Percentiles rank a stretch among this genome's conserved stretches.
phyloP scores from a whole-genome alignment of 768 basidiomycete species.

The Pilatotrama ljubarskyi region DNA sequence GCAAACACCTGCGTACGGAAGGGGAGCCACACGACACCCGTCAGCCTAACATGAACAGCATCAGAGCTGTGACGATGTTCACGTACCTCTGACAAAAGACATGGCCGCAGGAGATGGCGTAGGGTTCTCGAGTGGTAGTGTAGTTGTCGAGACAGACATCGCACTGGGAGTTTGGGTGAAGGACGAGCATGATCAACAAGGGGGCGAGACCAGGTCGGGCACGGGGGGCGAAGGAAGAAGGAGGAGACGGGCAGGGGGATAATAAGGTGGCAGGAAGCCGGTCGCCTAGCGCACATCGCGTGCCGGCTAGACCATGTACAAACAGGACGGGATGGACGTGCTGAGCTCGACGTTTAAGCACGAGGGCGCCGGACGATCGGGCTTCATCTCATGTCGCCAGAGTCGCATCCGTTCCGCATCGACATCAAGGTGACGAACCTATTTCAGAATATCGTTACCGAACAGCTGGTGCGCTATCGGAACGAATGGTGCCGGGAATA shows the following conservation, averaged over 20 bases:
- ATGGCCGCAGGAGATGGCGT: slow-evolving; percentile 71
- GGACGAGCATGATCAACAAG: slow-evolving; percentile 59
- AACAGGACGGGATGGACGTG: slow-evolving; percentile 24
- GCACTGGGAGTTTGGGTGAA: slow-evolving; percentile 66
- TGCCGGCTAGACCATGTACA: slow-evolving; percentile 29
- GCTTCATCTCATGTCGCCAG: slow-evolving; percentile 20
- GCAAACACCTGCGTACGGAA: slow-evolving; percentile 50
- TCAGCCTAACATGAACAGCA: neutral
- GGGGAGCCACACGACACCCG: neutral
- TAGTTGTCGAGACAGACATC: slow-evolving; percentile 76
- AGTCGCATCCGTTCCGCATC: slow-evolving; percentile 21
- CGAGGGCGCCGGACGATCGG: slow-evolving; percentile 30
- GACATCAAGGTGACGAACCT: slow-evolving; percentile 14
- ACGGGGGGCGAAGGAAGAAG: slow-evolving; percentile 19
- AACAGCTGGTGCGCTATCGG: slow-evolving; percentile 18
- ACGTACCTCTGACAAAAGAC: slow-evolving; percentile 49
- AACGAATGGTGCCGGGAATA: slow-evolving; percentile 15
- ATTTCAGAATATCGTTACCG: slow-evolving; percentile 24
- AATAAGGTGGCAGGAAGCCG: slow-evolving; percentile 25
- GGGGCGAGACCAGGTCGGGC: slow-evolving; percentile 26
- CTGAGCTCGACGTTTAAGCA: slow-evolving; percentile 15
- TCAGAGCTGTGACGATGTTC: slow-evolving; percentile 9
- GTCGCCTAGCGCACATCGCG: slow-evolving; percentile 33
- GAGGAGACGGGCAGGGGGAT: slow-evolving; percentile 12
- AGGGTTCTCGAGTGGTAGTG: slow-evolving; percentile 53